These are phyloP conservation scores for Ganoderma sinense DNA, from an alignment of 1,284 basidiomycete species.

Conservation along the genomic window DNA sequence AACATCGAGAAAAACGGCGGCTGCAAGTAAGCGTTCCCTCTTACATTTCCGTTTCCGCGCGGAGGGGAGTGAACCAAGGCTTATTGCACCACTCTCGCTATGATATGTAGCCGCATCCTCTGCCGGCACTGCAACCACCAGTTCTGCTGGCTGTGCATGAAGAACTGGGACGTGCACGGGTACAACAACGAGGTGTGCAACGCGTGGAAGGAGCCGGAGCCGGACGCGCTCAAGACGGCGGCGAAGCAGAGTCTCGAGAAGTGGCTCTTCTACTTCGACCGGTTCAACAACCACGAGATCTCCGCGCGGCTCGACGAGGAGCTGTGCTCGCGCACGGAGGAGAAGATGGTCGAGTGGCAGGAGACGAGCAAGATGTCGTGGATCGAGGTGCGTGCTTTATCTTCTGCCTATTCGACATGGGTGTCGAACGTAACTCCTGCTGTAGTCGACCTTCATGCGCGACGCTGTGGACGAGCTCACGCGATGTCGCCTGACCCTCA, in stretches of 20 bases:
- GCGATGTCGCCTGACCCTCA: constrained; percentile 66
- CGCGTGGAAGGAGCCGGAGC: constrained; percentile 68
- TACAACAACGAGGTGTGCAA: constrained; percentile 70
- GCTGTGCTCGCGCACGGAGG: constrained; percentile 65
- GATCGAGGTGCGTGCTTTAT: constrained; percentile 62
- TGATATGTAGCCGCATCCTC: constrained; percentile 44
- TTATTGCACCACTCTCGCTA: constrained; percentile 32
- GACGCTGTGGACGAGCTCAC: constrained; percentile 66
- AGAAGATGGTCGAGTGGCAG: constrained; percentile 78
- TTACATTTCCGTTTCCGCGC: neutral
- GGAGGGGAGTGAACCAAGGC: constrained; percentile 31
- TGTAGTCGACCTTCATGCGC: constrained; percentile 62
- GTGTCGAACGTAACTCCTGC: neutral
- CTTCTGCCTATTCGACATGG: neutral
- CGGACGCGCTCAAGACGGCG: constrained; percentile 55
- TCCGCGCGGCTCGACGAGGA: constrained; percentile 69
- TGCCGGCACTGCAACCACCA: constrained; percentile 68
- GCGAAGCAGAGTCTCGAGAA: constrained; percentile 65
- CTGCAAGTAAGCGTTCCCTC: constrained; percentile 59
- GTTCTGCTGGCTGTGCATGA: constrained; percentile 80
- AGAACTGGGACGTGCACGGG: constrained; percentile 71
- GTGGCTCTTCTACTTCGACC: constrained; percentile 73
- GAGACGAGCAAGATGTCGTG: constrained; percentile 63
- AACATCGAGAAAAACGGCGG: constrained; percentile 80
- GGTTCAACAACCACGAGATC: constrained; percentile 75